Evolutionary conservation across 768 basidiomycete genomes (phyloP).

Genomic region (Pleurotus cornucopiae): DNA sequence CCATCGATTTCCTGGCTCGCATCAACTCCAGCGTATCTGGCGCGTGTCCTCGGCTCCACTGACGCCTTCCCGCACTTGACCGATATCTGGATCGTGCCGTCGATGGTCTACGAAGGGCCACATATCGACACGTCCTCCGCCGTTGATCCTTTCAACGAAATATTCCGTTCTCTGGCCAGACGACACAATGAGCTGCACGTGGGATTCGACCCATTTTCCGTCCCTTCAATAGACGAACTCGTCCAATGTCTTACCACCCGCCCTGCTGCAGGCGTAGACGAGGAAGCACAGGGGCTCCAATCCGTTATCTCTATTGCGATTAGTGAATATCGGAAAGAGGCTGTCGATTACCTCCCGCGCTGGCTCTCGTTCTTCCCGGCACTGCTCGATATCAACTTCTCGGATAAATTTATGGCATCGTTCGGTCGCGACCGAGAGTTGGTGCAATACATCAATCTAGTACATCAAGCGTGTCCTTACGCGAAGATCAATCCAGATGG

Average conservation of each 20-base stretch:
- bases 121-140: conserved; percentile 2
- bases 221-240: conserved; percentile 1
- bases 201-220: conserved; percentile 1
- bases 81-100: conserved; percentile 2
- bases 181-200: neutral
- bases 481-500: conserved; percentile 4
- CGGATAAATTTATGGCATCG: conserved; percentile 2
- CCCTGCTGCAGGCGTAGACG: neutral
- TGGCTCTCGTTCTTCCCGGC: conserved; percentile 7
- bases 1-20: neutral
- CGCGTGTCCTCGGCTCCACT: neutral
- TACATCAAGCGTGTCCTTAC: neutral
- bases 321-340: conserved; percentile 5
- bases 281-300: neutral
- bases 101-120: neutral
- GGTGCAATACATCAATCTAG: neutral
- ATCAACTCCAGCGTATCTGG: conserved; percentile 3
- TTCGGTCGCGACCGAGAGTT: neutral
- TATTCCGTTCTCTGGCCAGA: neutral
- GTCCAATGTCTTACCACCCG: conserved; percentile 1
- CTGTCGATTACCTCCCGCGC: conserved; percentile 1
- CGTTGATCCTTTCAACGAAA: neutral
- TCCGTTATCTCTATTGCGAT: conserved; percentile 2
- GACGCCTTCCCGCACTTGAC: neutral
- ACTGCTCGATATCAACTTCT: conserved; percentile 4